phyloP scores from a whole-genome alignment of 2,329 filamentous ascomycete genomes.

The Verticillium dahliae region DNA sequence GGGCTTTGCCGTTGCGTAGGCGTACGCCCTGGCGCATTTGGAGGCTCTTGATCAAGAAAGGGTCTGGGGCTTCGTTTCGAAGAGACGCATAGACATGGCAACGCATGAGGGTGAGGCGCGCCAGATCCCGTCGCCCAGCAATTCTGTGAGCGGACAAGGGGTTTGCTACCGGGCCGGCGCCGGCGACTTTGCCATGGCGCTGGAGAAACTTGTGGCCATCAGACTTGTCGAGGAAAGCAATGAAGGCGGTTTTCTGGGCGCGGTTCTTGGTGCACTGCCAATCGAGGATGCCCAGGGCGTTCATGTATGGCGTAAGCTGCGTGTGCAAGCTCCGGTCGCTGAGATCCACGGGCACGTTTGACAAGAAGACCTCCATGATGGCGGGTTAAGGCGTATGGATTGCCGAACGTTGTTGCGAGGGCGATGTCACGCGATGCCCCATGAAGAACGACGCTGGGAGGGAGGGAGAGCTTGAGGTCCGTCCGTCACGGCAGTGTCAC shows the following conservation, averaged over 20 bases:
- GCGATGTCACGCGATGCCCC: too few relatives aligned
- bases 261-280: constrained; percentile 37
- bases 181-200: constrained; percentile 21
- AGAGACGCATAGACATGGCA: constrained; percentile 18
- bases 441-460: too few relatives aligned
- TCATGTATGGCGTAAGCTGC: constrained; percentile 33
- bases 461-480: too few relatives aligned
- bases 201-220: constrained; percentile 37
- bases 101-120: constrained; percentile 23
- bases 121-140: constrained; percentile 9
- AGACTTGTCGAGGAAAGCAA: constrained; percentile 32
- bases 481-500: too few relatives aligned
- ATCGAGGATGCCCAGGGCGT: constrained; percentile 29
- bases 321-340: constrained; percentile 26
- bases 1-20: constrained; percentile 6
- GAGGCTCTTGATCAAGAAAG: constrained; percentile 27
- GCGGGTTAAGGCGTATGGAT: too few relatives aligned
- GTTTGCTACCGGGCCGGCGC: constrained; percentile 2
- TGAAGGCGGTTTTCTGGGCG: constrained; percentile 23
- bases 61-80: constrained; percentile 29
- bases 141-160: not conserved
- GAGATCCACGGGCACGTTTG: constrained; percentile 33
- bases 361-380: constrained; percentile 40
- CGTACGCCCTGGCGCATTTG: constrained; percentile 21
- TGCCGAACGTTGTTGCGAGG: too few relatives aligned